Evolutionary conservation across 140 eudicot genomes (phyloP).

Genomic region (Flaveria floridana): DNA sequence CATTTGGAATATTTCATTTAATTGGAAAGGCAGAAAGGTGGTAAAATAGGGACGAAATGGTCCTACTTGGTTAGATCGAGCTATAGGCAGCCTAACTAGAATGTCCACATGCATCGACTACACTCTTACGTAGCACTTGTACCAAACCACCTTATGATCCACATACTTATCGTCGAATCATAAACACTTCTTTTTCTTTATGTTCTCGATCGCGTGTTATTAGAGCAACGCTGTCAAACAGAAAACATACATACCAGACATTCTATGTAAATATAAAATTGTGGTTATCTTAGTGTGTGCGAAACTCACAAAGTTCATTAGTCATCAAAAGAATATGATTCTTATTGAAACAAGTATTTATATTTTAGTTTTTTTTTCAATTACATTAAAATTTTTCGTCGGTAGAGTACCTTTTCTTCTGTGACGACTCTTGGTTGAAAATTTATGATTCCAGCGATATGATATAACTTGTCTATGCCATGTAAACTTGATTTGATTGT

Average conservation of each 20-base stretch:
- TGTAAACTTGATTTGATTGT: slow-evolving; percentile 18
- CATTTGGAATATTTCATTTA: slow-evolving; percentile 18
- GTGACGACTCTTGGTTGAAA: not conserved
- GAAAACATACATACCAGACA: not conserved
- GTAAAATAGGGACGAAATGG: slow-evolving; percentile 15
- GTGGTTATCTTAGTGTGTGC: not conserved
- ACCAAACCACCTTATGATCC: slow-evolving; percentile 14
- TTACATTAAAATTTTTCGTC: not conserved
- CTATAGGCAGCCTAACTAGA: slow-evolving; percentile 28
- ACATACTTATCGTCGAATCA: not conserved
- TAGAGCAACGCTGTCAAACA: too few species aligned
- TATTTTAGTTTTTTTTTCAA: too few species aligned
- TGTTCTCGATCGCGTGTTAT: not conserved
- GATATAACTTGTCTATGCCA: not conserved
- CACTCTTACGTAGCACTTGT: slow-evolving; percentile 1
- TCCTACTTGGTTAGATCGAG: slow-evolving; percentile 30
- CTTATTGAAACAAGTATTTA: not conserved
- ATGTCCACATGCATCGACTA: slow-evolving; percentile 26
- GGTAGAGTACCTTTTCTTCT: not conserved
- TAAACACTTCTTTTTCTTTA: not conserved
- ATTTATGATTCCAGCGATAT: not conserved
- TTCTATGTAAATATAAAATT: too few species aligned
- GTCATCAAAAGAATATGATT: not conserved
- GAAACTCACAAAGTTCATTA: too few species aligned
- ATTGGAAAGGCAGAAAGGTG: not conserved